Conservation (phyloP, 164 flowering plant species). For the Sedum album region DNA sequence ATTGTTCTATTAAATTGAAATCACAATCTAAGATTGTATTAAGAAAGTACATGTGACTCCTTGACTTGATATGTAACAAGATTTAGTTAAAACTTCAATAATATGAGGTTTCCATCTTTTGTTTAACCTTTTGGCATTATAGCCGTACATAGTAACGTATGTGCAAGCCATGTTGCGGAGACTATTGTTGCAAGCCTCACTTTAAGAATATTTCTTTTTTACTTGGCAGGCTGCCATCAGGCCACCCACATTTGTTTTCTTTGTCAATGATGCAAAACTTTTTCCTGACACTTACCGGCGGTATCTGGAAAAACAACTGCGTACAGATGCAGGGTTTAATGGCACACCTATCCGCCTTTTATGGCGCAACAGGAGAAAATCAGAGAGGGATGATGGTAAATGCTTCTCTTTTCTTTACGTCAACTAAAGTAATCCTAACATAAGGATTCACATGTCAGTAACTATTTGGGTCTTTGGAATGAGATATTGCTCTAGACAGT, state of each 20-base stretch:
- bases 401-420: too few relatives aligned
- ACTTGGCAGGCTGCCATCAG: conserved; percentile 85
- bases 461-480: not conserved
- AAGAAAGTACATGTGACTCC: too few relatives aligned
- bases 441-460: not conserved
- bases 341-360: conserved; percentile 95
- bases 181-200: not conserved
- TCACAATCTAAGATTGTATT: not conserved
- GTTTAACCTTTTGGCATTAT: not conserved
- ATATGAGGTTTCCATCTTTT: not conserved
- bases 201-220: conserved; percentile 8
- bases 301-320: conserved; percentile 94
- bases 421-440: not conserved
- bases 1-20: not conserved
- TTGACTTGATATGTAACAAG: not conserved
- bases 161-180: not conserved
- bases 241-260: conserved; percentile 98
- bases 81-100: not conserved
- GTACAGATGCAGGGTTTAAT: conserved; percentile 75
- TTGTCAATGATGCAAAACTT: conserved; percentile 95
- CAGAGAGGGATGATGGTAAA: conserved; percentile 40
- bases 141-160: not conserved
- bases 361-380: conserved; percentile 88
- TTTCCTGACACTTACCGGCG: conserved; percentile 85
- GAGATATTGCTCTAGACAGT: not conserved